A percentile compares a stretch with the other conserved stretches of the same genome.
These are phyloP conservation scores for Eucommia ulmoides DNA, from an alignment of 257 asterid genomes.

Conservation along the genomic window DNA sequence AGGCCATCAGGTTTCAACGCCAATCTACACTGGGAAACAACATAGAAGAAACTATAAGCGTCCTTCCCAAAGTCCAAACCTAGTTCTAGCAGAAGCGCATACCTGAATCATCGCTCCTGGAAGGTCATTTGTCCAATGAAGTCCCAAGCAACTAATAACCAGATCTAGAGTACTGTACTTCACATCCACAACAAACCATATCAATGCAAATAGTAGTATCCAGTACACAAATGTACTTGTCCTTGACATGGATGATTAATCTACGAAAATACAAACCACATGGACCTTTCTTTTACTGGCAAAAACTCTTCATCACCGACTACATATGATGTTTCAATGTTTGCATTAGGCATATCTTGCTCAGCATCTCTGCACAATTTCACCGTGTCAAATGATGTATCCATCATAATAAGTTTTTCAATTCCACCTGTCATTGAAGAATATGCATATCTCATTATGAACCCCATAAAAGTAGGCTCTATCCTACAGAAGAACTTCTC, in stretches of 20 bases:
- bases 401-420: constrained; percentile 81
- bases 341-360: constrained; percentile 31
- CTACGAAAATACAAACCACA: too few species aligned
- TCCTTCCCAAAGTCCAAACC: neutral
- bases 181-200: constrained; percentile 9
- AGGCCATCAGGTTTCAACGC: constrained; percentile 96
- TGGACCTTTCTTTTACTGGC: constrained; percentile 73
- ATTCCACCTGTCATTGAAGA: constrained; percentile 95
- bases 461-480: too few species aligned
- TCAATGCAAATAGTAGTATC: neutral
- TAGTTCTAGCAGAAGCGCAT: constrained; percentile 6
- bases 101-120: constrained; percentile 99
- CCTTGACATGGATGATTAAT: too few species aligned
- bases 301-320: constrained; percentile 87
- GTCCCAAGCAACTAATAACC: constrained; percentile 85
- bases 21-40: constrained; percentile 61
- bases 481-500: too few species aligned
- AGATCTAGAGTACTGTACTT: constrained; percentile 92
- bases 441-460: too few species aligned
- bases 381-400: constrained; percentile 76
- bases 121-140: constrained; percentile 98
- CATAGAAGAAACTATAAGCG: constrained; percentile 5
- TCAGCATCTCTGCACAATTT: constrained; percentile 57
- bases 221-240: neutral
- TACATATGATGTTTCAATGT: constrained; percentile 61